Evolutionary conservation across 176 grass and related monocot species (phyloP).

Genomic region (Carex cristatella): DNA sequence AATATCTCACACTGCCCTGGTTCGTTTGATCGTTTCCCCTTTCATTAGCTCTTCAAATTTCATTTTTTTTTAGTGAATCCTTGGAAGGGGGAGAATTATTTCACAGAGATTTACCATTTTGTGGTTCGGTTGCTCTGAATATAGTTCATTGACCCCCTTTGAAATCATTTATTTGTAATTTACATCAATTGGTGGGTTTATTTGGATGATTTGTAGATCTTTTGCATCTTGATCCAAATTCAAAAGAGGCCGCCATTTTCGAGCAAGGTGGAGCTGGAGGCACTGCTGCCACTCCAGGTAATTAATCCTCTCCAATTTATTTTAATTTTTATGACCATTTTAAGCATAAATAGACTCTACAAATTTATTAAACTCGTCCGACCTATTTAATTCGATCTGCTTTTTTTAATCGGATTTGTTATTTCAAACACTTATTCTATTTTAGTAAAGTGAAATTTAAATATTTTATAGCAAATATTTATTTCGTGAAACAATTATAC

Average conservation of each 20-base stretch:
- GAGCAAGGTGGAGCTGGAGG: slow-evolving; percentile 41
- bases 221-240: slow-evolving; percentile 69
- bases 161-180: background rate
- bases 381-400: no score
- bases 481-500: no score
- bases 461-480: no score
- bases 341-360: background rate
- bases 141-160: background rate
- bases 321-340: background rate
- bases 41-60: background rate
- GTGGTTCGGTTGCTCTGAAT: background rate
- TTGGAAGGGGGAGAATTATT: background rate
- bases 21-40: slow-evolving; percentile 20
- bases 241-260: slow-evolving; percentile 74
- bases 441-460: no score
- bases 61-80: background rate
- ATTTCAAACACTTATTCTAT: no score
- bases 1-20: slow-evolving; percentile 81
- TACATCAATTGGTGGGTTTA: background rate
- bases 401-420: no score
- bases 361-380: no score
- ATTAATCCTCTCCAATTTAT: background rate
- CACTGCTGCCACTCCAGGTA: slow-evolving; percentile 42
- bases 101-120: background rate
- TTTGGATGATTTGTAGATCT: slow-evolving; percentile 42